phyloP scores from a whole-genome alignment of 768 basidiomycete genomes.

The Mycena kentingensis region DNA sequence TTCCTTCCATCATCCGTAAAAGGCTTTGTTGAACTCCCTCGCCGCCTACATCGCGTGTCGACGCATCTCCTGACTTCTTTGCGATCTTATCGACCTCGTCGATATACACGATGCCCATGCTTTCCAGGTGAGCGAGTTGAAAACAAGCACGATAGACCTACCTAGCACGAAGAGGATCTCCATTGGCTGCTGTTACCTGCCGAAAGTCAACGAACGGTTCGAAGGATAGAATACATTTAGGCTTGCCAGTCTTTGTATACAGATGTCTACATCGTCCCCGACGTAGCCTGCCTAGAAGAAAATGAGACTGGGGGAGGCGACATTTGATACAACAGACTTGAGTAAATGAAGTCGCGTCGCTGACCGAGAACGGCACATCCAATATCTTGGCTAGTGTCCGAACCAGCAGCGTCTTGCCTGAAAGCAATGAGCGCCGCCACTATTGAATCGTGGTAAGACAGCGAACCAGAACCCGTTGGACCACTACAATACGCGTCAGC shows the following conservation, averaged over 20 bases:
- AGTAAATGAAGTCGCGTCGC: slow-evolving; percentile 93
- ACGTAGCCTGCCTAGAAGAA: slow-evolving; percentile 75
- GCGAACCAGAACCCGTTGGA: slow-evolving; percentile 80
- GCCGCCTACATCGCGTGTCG: slow-evolving; percentile 86
- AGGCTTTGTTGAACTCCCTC: slow-evolving; percentile 96
- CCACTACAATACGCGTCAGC: too few species aligned
- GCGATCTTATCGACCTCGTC: slow-evolving; percentile 97
- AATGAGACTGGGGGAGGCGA: slow-evolving; percentile 1
- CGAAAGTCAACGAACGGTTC: background rate
- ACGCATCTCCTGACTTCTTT: slow-evolving; percentile 65
- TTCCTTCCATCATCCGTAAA: slow-evolving; percentile 93
- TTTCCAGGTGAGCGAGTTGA: slow-evolving; percentile 32
- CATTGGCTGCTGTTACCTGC: slow-evolving; percentile 87
- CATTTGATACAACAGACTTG: slow-evolving; percentile 49
- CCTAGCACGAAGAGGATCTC: slow-evolving; percentile 87
- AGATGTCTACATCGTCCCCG: slow-evolving; percentile 95
- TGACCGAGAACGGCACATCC: slow-evolving; percentile 92
- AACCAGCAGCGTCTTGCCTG: slow-evolving; percentile 90
- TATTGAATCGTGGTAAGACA: background rate
- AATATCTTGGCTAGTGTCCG: slow-evolving; percentile 87
- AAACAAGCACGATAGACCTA: slow-evolving; percentile 30
- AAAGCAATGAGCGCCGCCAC: slow-evolving; percentile 4
- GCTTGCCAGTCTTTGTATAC: slow-evolving; percentile 78
- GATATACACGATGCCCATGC: slow-evolving; percentile 93
- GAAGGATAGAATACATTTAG: background rate